phyloP scores from a whole-genome alignment of 805 yeast species.

The Candida corydali region DNA sequence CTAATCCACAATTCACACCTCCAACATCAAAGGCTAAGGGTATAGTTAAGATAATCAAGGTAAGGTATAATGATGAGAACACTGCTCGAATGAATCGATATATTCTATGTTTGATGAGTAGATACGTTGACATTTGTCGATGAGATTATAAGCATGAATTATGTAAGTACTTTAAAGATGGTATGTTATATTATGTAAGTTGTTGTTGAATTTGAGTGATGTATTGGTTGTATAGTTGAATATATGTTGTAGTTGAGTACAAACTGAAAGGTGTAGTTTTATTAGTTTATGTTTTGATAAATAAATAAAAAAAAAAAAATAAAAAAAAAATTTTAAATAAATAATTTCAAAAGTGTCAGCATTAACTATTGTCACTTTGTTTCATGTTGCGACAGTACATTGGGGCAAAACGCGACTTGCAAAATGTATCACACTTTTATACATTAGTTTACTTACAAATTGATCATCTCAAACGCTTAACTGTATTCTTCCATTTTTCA shows the following conservation, averaged over 20 bases:
- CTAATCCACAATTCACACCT: constrained; percentile 83
- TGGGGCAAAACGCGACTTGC: constrained; percentile 3
- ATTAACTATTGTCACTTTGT: not conserved
- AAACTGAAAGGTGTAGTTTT: not conserved
- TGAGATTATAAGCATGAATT: no score
- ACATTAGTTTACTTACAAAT: no score
- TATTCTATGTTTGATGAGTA: constrained; percentile 5
- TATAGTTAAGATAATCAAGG: constrained; percentile 71
- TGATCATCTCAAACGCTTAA: not conserved
- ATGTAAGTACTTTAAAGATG: no score
- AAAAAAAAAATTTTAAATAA: not conserved
- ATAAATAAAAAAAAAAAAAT: not conserved
- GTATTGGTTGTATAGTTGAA: not conserved
- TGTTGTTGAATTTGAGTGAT: no score
- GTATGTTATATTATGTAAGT: no score
- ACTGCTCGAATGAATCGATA: constrained; percentile 9
- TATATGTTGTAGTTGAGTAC: constrained; percentile 3
- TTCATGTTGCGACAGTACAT: not conserved
- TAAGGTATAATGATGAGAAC: constrained; percentile 45
- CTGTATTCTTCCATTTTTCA: not conserved
- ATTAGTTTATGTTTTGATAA: constrained; percentile 1
- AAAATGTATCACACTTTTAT: no score
- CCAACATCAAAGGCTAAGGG: constrained; percentile 95
- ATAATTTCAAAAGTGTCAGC: not conserved
- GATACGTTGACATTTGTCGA: constrained; percentile 2